Conservation (phyloP, 768 basidiomycete species). For the Lentinula raphanica region DNA sequence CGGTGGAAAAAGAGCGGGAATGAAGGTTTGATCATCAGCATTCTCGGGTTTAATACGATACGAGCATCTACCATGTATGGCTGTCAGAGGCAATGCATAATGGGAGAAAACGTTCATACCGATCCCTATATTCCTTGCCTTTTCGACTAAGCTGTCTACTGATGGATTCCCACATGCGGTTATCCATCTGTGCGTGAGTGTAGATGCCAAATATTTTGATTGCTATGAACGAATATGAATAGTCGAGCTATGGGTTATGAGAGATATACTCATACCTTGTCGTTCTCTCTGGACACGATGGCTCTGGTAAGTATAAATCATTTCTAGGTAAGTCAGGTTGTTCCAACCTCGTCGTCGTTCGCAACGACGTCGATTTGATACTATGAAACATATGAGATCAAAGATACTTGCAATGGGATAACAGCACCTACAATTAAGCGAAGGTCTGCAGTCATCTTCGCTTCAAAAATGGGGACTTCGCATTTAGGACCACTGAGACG, state of each 20-base stretch:
- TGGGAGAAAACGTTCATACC: constrained; percentile 26
- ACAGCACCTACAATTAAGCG: constrained; percentile 51
- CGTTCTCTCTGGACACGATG: constrained; percentile 13
- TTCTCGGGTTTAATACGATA: constrained; percentile 31
- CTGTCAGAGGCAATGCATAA: not conserved
- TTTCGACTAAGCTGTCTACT: constrained; percentile 34
- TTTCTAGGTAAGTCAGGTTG: not conserved
- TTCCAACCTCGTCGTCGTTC: constrained; percentile 20
- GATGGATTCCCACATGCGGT: constrained; percentile 42
- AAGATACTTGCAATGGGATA: constrained; percentile 15
- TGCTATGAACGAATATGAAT: constrained; percentile 22
- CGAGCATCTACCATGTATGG: constrained; percentile 33
- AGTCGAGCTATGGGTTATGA: not conserved
- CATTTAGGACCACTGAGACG: constrained; percentile 37
- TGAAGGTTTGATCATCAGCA: constrained; percentile 35
- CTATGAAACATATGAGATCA: constrained; percentile 3
- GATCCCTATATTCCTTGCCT: constrained; percentile 47
- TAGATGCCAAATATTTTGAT: constrained; percentile 48
- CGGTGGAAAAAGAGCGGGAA: constrained; percentile 49
- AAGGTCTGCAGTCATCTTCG: constrained; percentile 55
- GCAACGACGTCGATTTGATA: constrained; percentile 18
- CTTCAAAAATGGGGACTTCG: constrained; percentile 60
- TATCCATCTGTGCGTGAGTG: constrained; percentile 41
- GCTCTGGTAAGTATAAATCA: not conserved
- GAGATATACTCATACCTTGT: constrained; percentile 11